Evolutionary conservation across 2,329 filamentous ascomycete species (phyloP), one percentile per base, ranked within the genome.

Genomic region (Pestalotiopsis sp.): DNA sequence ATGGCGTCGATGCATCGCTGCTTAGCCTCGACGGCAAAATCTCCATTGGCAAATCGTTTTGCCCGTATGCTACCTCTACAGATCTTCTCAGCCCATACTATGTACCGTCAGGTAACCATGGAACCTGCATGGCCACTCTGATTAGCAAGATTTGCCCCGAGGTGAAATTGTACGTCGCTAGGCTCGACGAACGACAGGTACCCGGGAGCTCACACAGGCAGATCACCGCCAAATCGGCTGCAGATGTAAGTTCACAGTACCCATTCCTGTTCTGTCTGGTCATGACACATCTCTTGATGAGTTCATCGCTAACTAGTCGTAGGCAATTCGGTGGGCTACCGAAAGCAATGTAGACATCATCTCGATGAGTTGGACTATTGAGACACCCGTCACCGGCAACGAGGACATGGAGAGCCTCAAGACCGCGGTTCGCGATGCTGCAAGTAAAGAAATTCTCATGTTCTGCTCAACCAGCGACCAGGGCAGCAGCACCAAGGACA

Each of bases 391-490:
- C 5, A 69, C 71, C 20, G 72, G 74, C 13, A 67, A 57, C n/a
- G 69, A 71, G 11, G 72, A 70, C 1, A 79, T 79, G 0, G 67
- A 69, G 1, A 3, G 3, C 6, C 25, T 58, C 5, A 27, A 58
- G n/a, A 23, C 56, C 3, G 56, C 56, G 7, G 56, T 58, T 23
- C 4, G 4, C n/a, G 25, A 23, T 3, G 56, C 56, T 23, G 7
- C 7, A 9, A 64, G 70, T 2, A 65, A 66, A n/a, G 67, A 75
- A 6, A 82, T 82, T 4, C 72, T 82, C 57, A 76, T 83, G 70
- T 82, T 83, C 69, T 82, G 80, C 71, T 75, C 81, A 0, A 75
- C 79, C 0, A 75, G 69, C 5, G 80, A 82, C 68, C 73, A 78
- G 58, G 78, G 56, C 56, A 58, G 12, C 4, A 45, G 41, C 13